Evolutionary conservation across 768 basidiomycete genomes (phyloP).

Genomic region (Sporobolomyces phaffii): DNA sequence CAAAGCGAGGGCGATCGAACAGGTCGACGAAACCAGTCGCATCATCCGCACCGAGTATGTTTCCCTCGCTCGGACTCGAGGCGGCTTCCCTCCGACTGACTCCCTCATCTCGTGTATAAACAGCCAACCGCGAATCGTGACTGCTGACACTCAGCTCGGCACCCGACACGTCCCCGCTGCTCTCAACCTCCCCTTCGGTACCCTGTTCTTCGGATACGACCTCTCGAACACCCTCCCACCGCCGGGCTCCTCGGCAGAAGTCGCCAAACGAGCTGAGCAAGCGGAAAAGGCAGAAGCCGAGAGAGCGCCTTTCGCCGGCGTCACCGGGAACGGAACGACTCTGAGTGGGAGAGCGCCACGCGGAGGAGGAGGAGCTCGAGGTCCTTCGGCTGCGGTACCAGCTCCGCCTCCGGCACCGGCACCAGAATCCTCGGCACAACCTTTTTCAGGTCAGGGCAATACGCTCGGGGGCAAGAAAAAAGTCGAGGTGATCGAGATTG

Average conservation of each 20-base stretch:
- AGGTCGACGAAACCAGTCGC: conserved; percentile 71
- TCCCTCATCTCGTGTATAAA: no score
- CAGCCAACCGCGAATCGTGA: conserved; percentile 77
- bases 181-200: conserved; percentile 81
- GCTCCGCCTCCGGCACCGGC: not conserved
- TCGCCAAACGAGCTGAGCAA: conserved; percentile 33
- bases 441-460: conserved; percentile 31
- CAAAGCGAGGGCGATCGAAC: conserved; percentile 71
- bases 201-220: conserved; percentile 94
- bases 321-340: conserved; percentile 30
- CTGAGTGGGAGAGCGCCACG: conserved; percentile 29
- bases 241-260: conserved; percentile 43
- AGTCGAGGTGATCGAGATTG: conserved; percentile 41
- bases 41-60: conserved; percentile 86
- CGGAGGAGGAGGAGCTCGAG: conserved; percentile 46
- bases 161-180: conserved; percentile 79
- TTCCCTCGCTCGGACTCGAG: not conserved
- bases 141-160: conserved; percentile 67
- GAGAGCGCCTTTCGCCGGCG: conserved; percentile 50
- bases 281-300: conserved; percentile 22
- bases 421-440: conserved; percentile 11
- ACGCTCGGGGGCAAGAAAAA: conserved; percentile 33
- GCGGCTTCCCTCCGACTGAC: not conserved
- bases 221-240: conserved; percentile 52
- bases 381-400: not conserved